Evolutionary conservation across 2,329 filamentous ascomycete species (phyloP), one percentile per base, ranked within the genome.

Genomic region (Sporothrix humicola): DNA sequence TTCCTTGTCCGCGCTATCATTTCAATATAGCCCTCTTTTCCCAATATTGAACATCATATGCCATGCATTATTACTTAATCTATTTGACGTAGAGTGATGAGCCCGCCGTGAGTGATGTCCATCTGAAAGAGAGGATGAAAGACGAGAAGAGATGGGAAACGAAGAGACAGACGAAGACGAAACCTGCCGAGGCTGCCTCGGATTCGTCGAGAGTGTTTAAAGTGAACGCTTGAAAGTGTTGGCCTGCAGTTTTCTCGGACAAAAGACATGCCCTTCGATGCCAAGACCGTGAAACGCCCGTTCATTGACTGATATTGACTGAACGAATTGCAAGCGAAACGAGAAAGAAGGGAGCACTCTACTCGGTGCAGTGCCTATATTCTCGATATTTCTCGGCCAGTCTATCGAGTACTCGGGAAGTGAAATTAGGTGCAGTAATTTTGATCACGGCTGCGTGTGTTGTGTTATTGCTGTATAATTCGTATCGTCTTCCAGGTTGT

Each of bases 281-380:
- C 69, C 69, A 71, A 63, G 69, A 42, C 69, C 69, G 37, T 44
- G 13, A 10, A 65, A 48, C 17, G 46, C 12, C 37, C 61, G 26
- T 37, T 52, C 31, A 61, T 31, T 15, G 58, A 65, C 61, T 26
- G 31, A 37, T 13, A 61, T 31, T 15, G 58, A 65, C 61, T 26
- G 31, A 37, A 37, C 2, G 31, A 37, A 2, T 2, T 37, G 56
- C 44, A 71, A 52, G 54, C 69, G 56, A 71, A 61, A 71, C 15
- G 52, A 56, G 52, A 56, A 23, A 52, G 42, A 50, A 71, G 69
- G 69, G 69, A 71, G 69, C 56, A 71, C 69, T 71, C n/a, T 71
- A 71, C 44, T 50, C 54, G 56, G 37, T 23, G 52, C 31, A 37
- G 31, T 37, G 31, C 31, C 31, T 37, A 37, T 37, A 37, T 37